Percentiles rank a stretch among this genome's conserved stretches.
Evolutionary conservation across 306 rosid genomes (phyloP).

Genomic region (Acacia acuminata): DNA sequence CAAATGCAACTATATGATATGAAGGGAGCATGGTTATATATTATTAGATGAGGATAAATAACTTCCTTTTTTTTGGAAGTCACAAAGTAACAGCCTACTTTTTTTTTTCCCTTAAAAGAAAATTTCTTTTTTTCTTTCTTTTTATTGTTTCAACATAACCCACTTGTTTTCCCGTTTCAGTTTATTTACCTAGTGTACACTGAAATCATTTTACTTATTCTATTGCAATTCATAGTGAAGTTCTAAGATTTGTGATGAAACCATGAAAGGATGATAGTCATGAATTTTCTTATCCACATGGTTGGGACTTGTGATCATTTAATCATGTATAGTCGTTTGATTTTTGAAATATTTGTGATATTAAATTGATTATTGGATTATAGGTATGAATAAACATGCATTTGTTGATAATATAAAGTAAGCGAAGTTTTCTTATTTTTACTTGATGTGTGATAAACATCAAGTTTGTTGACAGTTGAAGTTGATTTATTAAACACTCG

Average conservation of each 20-base stretch:
- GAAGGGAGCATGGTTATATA: conserved; percentile 16
- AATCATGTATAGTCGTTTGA: background rate
- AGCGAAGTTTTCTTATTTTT: too few relatives aligned
- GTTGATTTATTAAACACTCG: background rate
- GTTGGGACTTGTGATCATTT: background rate
- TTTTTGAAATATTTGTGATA: background rate
- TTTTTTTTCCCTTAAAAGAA: too few relatives aligned
- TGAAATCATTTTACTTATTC: background rate
- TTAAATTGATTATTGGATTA: background rate
- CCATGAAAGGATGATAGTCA: background rate
- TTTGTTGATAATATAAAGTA: background rate
- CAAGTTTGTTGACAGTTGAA: background rate
- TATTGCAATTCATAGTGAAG: background rate
- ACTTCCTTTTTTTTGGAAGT: background rate
- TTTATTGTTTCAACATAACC: background rate
- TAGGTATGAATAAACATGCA: background rate
- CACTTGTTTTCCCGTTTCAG: background rate
- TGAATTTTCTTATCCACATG: background rate
- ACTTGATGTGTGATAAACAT: background rate
- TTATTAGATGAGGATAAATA: background rate
- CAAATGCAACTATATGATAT: conserved; percentile 2
- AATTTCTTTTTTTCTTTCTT: too few relatives aligned
- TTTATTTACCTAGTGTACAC: background rate
- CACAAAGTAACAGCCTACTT: background rate
- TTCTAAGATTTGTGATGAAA: background rate